Evolutionary conservation across 768 basidiomycete species (phyloP).

Genomic region (Dentipellis fragilis): DNA sequence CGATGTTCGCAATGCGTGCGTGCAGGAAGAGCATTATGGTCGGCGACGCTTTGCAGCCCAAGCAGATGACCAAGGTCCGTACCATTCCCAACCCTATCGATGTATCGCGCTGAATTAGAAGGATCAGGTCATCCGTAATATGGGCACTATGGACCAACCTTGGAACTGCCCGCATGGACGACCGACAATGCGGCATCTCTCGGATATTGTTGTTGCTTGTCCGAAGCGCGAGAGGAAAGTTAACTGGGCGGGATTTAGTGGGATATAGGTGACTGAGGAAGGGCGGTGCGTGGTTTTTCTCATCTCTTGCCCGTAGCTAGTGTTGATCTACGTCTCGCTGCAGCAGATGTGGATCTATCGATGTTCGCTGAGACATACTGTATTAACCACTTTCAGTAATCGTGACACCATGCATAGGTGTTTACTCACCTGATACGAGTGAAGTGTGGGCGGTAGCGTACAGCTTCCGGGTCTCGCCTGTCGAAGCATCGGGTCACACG

Average conservation of each 20-base stretch:
- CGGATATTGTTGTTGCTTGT: not conserved
- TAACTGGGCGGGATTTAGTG: not conserved
- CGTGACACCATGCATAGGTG: too few relatives aligned
- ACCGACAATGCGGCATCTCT: constrained; percentile 22
- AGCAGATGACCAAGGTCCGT: constrained; percentile 66
- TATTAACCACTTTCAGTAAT: too few relatives aligned
- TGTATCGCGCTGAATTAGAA: not conserved
- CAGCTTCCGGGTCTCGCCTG: too few relatives aligned
- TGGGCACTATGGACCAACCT: constrained; percentile 26
- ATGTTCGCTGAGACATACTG: too few relatives aligned
- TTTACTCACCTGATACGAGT: too few relatives aligned
- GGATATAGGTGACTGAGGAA: not conserved
- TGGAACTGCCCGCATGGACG: constrained; percentile 26
- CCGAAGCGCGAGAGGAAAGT: not conserved
- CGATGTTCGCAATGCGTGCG: constrained; percentile 95
- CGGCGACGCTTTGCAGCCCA: constrained; percentile 67
- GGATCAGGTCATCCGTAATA: constrained; percentile 21
- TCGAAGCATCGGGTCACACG: too few relatives aligned
- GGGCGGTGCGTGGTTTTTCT: too few relatives aligned
- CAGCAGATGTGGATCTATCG: too few relatives aligned
- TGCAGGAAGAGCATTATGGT: constrained; percentile 97
- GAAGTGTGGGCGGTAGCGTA: too few relatives aligned
- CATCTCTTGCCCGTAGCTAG: too few relatives aligned
- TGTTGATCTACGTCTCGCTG: too few relatives aligned
- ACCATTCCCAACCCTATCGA: not conserved